Conservation (phyloP, 495 filamentous ascomycete genomes). For the Talaromyces adpressus region DNA sequence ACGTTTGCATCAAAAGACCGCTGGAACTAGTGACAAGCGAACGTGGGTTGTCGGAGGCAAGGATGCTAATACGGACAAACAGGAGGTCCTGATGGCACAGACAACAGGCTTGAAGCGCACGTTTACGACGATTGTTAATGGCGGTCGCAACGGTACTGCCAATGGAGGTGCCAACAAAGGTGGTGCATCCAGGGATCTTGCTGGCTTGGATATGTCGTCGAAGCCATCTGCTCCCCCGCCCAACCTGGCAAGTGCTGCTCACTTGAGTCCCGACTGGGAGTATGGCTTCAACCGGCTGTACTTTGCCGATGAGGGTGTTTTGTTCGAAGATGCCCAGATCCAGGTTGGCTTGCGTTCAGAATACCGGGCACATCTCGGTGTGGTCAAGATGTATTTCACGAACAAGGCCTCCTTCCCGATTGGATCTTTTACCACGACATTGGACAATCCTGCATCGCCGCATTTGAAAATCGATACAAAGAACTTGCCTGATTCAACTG, state of each 20-base stretch:
- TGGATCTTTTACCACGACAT: conserved; percentile 84
- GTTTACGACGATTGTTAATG: conserved; percentile 56
- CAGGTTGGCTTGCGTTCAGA: conserved; percentile 90
- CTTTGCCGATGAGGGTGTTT: conserved; percentile 71
- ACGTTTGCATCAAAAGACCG: conserved; percentile 87
- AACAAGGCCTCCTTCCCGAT: conserved; percentile 84
- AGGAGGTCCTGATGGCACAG: conserved; percentile 76
- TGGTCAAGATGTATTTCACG: conserved; percentile 89
- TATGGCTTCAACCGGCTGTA: conserved; percentile 81
- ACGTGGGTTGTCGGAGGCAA: conserved; percentile 96
- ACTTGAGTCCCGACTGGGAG: conserved; percentile 92
- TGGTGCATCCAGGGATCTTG: conserved; percentile 53
- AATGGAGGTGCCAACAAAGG: conserved; percentile 43
- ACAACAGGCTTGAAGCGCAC: conserved; percentile 78
- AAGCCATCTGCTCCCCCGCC: conserved; percentile 52
- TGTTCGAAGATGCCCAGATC: conserved; percentile 92
- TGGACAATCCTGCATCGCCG: conserved; percentile 71
- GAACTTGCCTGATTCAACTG: conserved; percentile 75
- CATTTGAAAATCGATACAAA: conserved; percentile 77
- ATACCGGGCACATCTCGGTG: conserved; percentile 89
- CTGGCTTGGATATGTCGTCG: conserved; percentile 69
- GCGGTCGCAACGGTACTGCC: conserved; percentile 42
- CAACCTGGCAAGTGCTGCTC: conserved; percentile 86
- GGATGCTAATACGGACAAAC: conserved; percentile 76
- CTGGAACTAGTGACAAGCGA: conserved; percentile 82